Evolutionary conservation across 2,329 filamentous ascomycete species (phyloP), one percentile per base, ranked within the genome.

Genomic region (Ceratocystis diversiconidia): DNA sequence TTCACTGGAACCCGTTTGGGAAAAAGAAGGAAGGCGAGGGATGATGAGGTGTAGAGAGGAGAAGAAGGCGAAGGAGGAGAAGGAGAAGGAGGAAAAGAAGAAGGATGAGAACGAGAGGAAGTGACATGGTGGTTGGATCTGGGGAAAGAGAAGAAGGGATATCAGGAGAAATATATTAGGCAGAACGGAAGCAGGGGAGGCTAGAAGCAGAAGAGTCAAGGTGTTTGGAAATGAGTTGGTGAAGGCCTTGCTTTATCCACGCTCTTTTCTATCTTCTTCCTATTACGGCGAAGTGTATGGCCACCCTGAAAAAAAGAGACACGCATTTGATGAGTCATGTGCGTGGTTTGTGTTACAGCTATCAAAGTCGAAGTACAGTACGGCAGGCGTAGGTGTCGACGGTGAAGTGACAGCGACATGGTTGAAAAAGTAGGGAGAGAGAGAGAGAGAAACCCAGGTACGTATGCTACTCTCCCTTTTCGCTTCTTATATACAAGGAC

Each of bases 311-410:
- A 64, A 64, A 63, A 63, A 46, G 30, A 50, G 43, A 63, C 19
- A 63, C 30, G 28, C 64, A 65, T 60, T 65, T 65, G 57, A 61
- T 15, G 44, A 65, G 63, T 43, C 63, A 46, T 61, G 52, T 62
- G 64, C 55, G 44, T 25, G 63, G 55, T 61, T 61, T 65, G 43
- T 57, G 63, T 61, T 65, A 65, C 63, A 32, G 32, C 30, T 65
- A 67, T 64, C 12, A 65, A 68, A 60, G 52, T 52, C 66, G 50
- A 44, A 63, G 22, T 7, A 36, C 36, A 36, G 30, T 7, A 25
- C 19, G 63, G 32, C 25, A 41, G 63, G 22, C 57, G n/a, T 52
- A 55, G 15, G 19, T 12, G 15, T 55, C 30, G 46, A 63, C 32
- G 46, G 55, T 5, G n/a, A 52, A 30, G 44, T 63, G 43, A 63